These are phyloP conservation scores for Orbilia brochopaga DNA, from an alignment of 2,329 filamentous ascomycete genomes.

Conservation along the genomic window DNA sequence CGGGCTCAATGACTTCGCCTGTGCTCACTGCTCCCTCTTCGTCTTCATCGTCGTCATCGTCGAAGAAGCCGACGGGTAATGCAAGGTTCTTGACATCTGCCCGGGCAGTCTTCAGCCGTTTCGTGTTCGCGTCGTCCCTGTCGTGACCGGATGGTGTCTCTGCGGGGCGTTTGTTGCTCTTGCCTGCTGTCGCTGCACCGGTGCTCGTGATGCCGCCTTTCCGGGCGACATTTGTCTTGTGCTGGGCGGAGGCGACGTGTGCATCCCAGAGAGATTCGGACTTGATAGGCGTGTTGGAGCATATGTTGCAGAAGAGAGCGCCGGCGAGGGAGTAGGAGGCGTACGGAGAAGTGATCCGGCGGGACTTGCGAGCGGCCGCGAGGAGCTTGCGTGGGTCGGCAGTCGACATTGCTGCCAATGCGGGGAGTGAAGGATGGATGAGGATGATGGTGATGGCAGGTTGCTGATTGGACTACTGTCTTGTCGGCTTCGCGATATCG, in stretches of 20 bases:
- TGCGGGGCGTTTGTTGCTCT: conserved; percentile 54
- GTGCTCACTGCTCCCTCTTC: conserved; percentile 55
- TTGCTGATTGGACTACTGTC: conserved; percentile 22
- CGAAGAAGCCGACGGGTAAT: conserved; percentile 57
- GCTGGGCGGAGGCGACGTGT: conserved; percentile 61
- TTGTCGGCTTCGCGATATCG: conserved; percentile 7
- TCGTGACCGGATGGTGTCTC: conserved; percentile 53
- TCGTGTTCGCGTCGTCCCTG: conserved; percentile 60
- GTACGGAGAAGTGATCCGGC: conserved; percentile 73
- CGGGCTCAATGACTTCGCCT: conserved; percentile 54
- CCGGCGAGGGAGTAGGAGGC: conserved; percentile 72
- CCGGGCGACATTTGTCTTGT: conserved; percentile 60
- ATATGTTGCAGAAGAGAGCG: conserved; percentile 71
- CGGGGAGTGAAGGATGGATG: background rate
- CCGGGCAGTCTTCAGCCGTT: conserved; percentile 59
- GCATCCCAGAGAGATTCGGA: conserved; percentile 61
- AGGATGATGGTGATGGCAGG: conserved; percentile 26
- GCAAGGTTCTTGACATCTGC: conserved; percentile 49
- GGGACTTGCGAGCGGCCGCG: conserved; percentile 75
- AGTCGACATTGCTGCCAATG: conserved; percentile 62
- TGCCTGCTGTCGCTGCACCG: conserved; percentile 2
- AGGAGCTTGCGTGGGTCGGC: conserved; percentile 80
- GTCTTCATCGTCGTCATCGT: conserved; percentile 54
- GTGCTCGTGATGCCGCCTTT: conserved; percentile 53
- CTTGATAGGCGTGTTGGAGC: conserved; percentile 69